phyloP scores from a whole-genome alignment of 352 stramenopile species.

The Globisporangium canariense region DNA sequence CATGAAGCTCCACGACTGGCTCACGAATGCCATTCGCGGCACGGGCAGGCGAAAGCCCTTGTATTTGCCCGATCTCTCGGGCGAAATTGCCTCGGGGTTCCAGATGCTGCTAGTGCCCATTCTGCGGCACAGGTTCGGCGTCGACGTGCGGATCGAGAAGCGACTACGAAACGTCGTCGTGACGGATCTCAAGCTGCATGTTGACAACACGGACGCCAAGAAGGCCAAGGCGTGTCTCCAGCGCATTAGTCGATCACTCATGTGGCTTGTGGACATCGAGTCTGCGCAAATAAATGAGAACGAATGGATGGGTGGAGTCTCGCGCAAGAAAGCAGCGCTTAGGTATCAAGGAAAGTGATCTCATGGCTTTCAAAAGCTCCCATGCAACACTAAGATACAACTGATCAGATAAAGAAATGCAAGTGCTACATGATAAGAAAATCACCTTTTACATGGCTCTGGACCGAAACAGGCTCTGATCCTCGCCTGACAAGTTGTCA shows the following conservation, averaged over 20 bases:
- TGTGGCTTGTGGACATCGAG: slow-evolving; percentile 52
- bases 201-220: slow-evolving; percentile 21
- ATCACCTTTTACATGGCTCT: not conserved
- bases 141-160: slow-evolving; percentile 57
- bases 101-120: slow-evolving; percentile 62
- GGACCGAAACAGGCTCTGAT: slow-evolving; percentile 43
- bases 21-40: slow-evolving; percentile 57
- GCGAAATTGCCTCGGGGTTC: slow-evolving; percentile 58
- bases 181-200: slow-evolving; percentile 54
- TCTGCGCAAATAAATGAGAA: slow-evolving; percentile 35
- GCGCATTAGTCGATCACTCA: slow-evolving; percentile 48
- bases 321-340: slow-evolving; percentile 28
- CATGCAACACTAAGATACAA: not conserved
- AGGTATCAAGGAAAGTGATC: slow-evolving; percentile 9
- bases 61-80: slow-evolving; percentile 59
- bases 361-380: not conserved
- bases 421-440: not conserved
- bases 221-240: slow-evolving; percentile 42
- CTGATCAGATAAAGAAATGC: not conserved
- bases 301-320: slow-evolving; percentile 33
- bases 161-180: slow-evolving; percentile 56
- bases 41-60: slow-evolving; percentile 52
- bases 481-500: slow-evolving; percentile 32
- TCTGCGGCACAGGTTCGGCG: slow-evolving; percentile 48
- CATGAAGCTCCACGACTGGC: slow-evolving; percentile 69